These are phyloP conservation scores for Dryas drummondii DNA, from an alignment of 306 rosid species.

Conservation along the genomic window DNA sequence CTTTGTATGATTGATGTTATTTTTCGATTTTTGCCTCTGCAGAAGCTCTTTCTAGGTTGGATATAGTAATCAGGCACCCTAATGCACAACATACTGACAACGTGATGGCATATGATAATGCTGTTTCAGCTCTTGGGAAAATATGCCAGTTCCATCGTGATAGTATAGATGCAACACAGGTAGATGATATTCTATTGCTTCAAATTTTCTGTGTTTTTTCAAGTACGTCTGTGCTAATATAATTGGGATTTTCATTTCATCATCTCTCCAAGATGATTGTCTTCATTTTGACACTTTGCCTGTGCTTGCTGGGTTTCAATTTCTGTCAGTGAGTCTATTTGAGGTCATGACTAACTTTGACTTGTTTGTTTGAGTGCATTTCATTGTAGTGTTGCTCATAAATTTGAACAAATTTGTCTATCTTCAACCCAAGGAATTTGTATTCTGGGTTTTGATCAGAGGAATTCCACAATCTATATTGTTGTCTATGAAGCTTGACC, in stretches of 20 bases:
- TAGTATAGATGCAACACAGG: conserved; percentile 87
- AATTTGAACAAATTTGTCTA: too few relatives aligned
- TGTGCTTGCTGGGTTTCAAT: too few relatives aligned
- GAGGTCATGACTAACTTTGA: not conserved
- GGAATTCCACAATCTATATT: not conserved
- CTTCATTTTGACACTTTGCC: not conserved
- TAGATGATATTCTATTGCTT: conserved; percentile 16
- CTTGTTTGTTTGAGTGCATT: not conserved
- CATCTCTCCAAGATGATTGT: not conserved
- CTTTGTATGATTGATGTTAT: conserved; percentile 14
- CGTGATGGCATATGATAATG: conserved; percentile 95
- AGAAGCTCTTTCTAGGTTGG: conserved; percentile 92
- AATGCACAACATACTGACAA: conserved; percentile 74
- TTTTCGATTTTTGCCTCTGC: conserved; percentile 27
- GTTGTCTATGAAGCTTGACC: too few relatives aligned
- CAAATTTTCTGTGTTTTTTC: not conserved
- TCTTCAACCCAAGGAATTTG: too few relatives aligned
- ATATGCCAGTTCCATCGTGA: conserved; percentile 85
- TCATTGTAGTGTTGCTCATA: too few relatives aligned
- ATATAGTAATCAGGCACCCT: conserved; percentile 82
- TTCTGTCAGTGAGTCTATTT: not conserved
- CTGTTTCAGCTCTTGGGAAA: conserved; percentile 94
- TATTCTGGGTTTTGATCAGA: not conserved
- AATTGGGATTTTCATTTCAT: not conserved
- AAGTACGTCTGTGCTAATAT: not conserved